Percentiles rank a stretch among this genome's conserved stretches.
phyloP scores from a whole-genome alignment of 208 protist genomes.

The Wallacemonas sp. region DNA sequence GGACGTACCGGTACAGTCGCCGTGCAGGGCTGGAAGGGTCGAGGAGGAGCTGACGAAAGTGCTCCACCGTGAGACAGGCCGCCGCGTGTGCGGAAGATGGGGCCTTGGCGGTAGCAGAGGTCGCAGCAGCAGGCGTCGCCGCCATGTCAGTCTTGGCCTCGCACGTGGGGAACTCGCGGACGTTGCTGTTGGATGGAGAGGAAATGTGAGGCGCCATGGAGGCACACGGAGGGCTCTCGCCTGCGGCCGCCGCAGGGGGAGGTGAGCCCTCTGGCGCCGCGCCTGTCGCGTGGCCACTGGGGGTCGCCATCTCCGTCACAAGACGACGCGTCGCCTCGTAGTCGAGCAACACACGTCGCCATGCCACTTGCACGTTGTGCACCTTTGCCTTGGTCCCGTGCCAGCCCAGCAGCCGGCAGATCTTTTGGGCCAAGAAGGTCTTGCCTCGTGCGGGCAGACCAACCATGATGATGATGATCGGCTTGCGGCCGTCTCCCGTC shows the following conservation, averaged over 20 bases:
- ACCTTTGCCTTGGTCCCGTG: conserved; percentile 69
- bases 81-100: background rate
- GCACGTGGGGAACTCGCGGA: background rate
- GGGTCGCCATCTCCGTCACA: background rate
- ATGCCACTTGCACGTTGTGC: conserved; percentile 76
- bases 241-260: background rate
- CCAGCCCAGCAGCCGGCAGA: conserved; percentile 85
- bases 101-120: too few relatives aligned
- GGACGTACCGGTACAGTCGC: conserved; percentile 61
- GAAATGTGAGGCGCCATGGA: background rate
- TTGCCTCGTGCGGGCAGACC: conserved; percentile 90
- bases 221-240: conserved; percentile 1
- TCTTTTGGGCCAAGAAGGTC: conserved; percentile 90
- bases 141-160: conserved; percentile 3
- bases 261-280: too few relatives aligned
- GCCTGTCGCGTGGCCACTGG: background rate
- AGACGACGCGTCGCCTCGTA: conserved; percentile 22
- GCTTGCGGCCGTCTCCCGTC: conserved; percentile 33
- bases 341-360: conserved; percentile 62
- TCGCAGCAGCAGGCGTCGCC: too few relatives aligned
- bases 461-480: conserved; percentile 86
- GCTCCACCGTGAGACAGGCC: conserved; percentile 44
- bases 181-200: background rate
- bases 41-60: conserved; percentile 61
- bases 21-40: conserved; percentile 56